Base-by-base conservation (phyloP, 129 eudicot genomes). In the Tanacetum coccineum region DNA sequence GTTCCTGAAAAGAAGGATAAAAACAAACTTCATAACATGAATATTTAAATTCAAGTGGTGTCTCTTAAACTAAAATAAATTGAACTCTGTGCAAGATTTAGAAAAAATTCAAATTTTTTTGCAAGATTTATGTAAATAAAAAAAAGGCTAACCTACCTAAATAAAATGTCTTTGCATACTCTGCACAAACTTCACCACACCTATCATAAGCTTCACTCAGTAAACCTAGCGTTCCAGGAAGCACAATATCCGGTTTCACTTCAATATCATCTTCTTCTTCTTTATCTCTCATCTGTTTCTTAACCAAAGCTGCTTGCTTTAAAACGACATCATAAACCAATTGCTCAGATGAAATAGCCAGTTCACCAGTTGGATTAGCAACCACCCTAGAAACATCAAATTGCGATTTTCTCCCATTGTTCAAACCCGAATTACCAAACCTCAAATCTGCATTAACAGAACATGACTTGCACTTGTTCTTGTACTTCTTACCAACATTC, bases 111-210 rank as follows among this genome's bases (percentile, higher is more conserved):
- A 36, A 36, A 36, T 6, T 9, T 36, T 36, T 36, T 8, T 36
- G 9, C 42, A 36, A 36, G 45, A 47, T 59, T 26, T 14, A 52
- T 53, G 19, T 30, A 53, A 70, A 64, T 67, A 65, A 17, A 13
- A 22, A n/a, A 59, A 61, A 67, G 26, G 59, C 84, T 71, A 76
- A 61, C 80, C 65, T 53, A 94, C 99, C 99, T 54, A 94, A 75
- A 84, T 89, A 94, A 87, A 94, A 94, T 22, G 99, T 94, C 82
- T 94, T 94, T 18, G 99, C 99, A 83, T 94, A 94, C 54, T 94
- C 99, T 9, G 97, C 99, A 83, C 99, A 94, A 61, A 94, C 97
- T 87, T 94, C 97, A 9, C 97, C 85, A 74, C 99, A 94, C 66
- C 99, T 81, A 73, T 94, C 90, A 83, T 94, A 94, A 60, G 99